Conservation (phyloP, 2,329 filamentous ascomycete genomes). For the Paracoccidioides lutzii region DNA sequence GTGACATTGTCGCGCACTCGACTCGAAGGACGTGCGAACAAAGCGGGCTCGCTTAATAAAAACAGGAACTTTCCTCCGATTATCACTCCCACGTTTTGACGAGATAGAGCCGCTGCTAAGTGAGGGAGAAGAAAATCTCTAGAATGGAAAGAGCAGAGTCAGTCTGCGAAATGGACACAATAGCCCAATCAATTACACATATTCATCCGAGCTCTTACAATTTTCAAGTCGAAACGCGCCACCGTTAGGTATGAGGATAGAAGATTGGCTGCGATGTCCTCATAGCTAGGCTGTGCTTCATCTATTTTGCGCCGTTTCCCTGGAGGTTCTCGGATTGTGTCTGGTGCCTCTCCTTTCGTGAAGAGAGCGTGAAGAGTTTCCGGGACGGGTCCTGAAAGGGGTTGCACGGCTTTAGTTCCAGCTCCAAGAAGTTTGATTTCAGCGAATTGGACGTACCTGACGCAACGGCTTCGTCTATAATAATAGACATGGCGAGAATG, state of each 20-base stretch:
- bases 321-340: background rate
- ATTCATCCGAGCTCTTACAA: conserved; percentile 15
- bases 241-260: conserved; percentile 21
- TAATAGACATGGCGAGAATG: background rate
- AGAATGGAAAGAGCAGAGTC: conserved; percentile 9
- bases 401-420: background rate
- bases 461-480: background rate
- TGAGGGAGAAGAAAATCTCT: conserved; percentile 7
- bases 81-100: no score
- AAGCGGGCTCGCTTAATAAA: background rate
- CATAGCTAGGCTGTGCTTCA: background rate
- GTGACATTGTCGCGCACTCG: no score
- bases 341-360: background rate
- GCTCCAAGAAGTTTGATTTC: background rate
- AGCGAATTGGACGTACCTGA: background rate
- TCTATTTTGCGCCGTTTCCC: background rate
- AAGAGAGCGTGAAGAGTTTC: background rate
- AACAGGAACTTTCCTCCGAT: background rate
- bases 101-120: background rate
- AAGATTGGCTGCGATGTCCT: background rate
- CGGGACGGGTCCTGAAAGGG: background rate
- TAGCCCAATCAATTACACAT: background rate
- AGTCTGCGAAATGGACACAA: conserved; percentile 1
- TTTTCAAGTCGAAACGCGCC: conserved; percentile 17
- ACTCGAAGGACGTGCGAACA: no score